Base-by-base conservation (phyloP, 441 rosid genomes). In the Sinapis alba region DNA sequence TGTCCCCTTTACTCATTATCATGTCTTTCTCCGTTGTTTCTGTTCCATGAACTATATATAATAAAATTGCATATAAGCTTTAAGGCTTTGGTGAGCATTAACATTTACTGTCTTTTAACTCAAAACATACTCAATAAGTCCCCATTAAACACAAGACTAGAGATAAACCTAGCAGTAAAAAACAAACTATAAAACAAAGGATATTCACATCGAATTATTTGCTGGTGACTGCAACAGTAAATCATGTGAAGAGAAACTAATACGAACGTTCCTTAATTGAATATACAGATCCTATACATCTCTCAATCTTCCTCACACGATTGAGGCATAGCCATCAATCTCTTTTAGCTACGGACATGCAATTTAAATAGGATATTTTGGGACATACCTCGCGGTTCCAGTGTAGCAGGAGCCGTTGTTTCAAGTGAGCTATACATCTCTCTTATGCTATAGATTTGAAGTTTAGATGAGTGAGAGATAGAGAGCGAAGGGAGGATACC, bases 341-440 rank as follows among this genome's bases (percentile, higher is more conserved):
- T 1, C 11, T 38, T 34, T 34, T 38, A 10, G 45, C 45, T 38
- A 38, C 3, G 45, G 45, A 38, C 45, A 38, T 38, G 38, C 38
- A 34, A 7, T 34, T 34, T 34, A 8, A 34, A 9, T 1, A 34
- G 38, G 27, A 24, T 24, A 24, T 24, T 24, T 6, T 38, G 47
- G 13, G 41, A 32, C 10, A 28, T 76, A 70, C 80, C 75, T 76
- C 45, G 67, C 0, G 6, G 71, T 8, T 24, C 60, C 18, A 64
- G 20, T 11, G 75, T 76, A n/a, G 71, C 65, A 21, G 75, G 60
- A 63, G 65, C 65, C 30, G 79, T 69, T 27, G 70, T 69, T 10
- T 69, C 71, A 30, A 53, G 34, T 36, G 79, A 75, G 56, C n/a
- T 24, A 10, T 36, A 57, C 79, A 76, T 69, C 21, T 51, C 58